Evolutionary conservation across 805 yeast species (phyloP), one percentile per base, ranked within the genome.

Genomic region (Metschnikowia corniflorae): DNA sequence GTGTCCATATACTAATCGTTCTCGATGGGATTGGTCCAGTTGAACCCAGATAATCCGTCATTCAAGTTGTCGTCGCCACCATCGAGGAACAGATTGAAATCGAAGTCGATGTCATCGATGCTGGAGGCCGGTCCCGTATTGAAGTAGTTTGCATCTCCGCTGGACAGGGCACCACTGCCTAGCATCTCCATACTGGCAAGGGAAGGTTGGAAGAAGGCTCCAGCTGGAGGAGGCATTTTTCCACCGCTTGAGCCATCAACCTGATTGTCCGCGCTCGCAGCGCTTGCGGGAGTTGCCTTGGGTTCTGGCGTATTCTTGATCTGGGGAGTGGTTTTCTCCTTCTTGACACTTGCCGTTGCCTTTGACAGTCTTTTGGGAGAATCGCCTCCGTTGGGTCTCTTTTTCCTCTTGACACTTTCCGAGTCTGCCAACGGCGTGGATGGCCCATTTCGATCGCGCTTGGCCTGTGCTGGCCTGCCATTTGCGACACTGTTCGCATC

Each of bases 81-180:
- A 31, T 64, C 71, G 47, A 68, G 58, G 42, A 68, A 63, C 53
- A 54, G 63, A 42, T 63, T 63, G 47, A 67, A 67, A 42, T 66
- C 71, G 48, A 68, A 68, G 42, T 66, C 72, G 23, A 68, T 64
- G 35, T 67, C 73, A 29, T 65, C 71, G 24, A 65, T 53, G n/a
- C 60, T 57, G 7, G 56, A 54, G 16, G 45, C 44, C 15, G 50
- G 48, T 2, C 51, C 46, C 17, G 50, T 28, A 15, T 48, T 49
- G 35, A 57, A 59, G 35, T 56, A 54, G 23, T 44, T 43, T n/a
- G 42, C 42, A n/a, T 44, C 51, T 7, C 51, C 51, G 18, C 44
- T 43, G 13, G 42, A n/a, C 7, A 7, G n/a, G 10, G 27, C 20
- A 16, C 34, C 49, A n/a, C 39, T 32, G n/a, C 49, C 46, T 37